Base-by-base conservation (phyloP, 164 flowering plant species). In the Tetracentron sinense region DNA sequence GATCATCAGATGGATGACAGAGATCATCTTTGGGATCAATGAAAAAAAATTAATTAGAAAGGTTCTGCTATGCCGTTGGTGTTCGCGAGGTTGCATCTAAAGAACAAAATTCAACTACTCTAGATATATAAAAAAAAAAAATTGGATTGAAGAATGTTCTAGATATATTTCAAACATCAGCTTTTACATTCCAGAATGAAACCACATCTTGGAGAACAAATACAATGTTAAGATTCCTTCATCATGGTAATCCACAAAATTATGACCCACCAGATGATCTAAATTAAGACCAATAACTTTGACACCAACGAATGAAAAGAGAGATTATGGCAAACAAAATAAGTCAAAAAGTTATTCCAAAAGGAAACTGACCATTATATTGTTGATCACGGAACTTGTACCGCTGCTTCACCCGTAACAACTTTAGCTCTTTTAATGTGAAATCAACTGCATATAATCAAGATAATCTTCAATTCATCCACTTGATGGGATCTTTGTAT, bases 301-400 rank as follows among this genome's bases (percentile, higher is more conserved):
- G 14, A 10, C 2, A 38, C 11, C 1, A 16, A 10, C 4, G 14
- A 10, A 4, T 38, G 44, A 8, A 3, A 38, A 38, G 44, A 16
- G 14, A 38, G 44, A 38, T 1, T 38, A 1, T 8, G 44, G 14
- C 15, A 38, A 12, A 38, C 44, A 38, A 4, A 38, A 38, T 4
- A 38, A 4, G 4, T 38, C 44, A 48, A 48, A 44, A 26, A 25
- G 17, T n/a, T 50, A 42, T 35, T 38, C 15, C 14, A 16, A 38
- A 38, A 38, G 4, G 33, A 51, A 61, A 70, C 83, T 71, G 23
- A 87, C 93, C 88, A 72, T 87, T 83, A 49, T 85, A 77, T 71
- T 87, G 88, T 42, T 82, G 88, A 77, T 87, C 90, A 29, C 93
- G 77, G 70, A 85, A 87, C 0, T 69, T 15, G 51, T 52, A 87